phyloP scores from a whole-genome alignment of 768 basidiomycete genomes.

The Mycena filopes region DNA sequence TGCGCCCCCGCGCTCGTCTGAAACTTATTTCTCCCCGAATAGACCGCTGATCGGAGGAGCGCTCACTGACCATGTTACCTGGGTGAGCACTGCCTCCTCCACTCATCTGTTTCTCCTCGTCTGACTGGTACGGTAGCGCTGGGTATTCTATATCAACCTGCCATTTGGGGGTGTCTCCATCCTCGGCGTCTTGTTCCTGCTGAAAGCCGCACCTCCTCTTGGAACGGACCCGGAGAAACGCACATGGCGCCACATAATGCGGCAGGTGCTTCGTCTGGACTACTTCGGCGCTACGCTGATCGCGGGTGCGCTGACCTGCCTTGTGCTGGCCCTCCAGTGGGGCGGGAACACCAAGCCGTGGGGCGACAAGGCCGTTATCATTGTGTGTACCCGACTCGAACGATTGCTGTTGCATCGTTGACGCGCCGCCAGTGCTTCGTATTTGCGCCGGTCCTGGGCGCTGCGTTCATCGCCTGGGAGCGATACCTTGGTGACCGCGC shows the following conservation, averaged over 20 bases:
- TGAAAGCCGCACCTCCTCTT: slow-evolving; percentile 25
- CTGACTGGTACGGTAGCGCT: slow-evolving; percentile 1
- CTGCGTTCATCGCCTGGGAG: slow-evolving; percentile 17
- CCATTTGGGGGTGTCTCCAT: slow-evolving; percentile 33
- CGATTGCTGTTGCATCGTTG: neutral
- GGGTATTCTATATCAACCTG: slow-evolving; percentile 26
- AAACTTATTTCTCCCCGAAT: too few species aligned
- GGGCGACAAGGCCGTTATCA: slow-evolving; percentile 36
- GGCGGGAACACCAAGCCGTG: slow-evolving; percentile 56
- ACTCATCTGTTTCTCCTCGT: neutral
- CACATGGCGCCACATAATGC: slow-evolving; percentile 20
- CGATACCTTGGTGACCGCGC: slow-evolving; percentile 5
- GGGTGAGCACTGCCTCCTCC: too few species aligned
- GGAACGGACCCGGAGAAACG: slow-evolving; percentile 27
- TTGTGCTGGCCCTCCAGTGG: slow-evolving; percentile 56
- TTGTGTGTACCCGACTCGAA: too few species aligned
- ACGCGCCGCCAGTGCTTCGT: slow-evolving; percentile 4
- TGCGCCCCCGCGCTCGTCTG: too few species aligned
- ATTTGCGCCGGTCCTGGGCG: neutral
- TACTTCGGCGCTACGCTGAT: slow-evolving; percentile 50
- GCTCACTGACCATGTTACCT: slow-evolving; percentile 40
- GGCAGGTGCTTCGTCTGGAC: slow-evolving; percentile 41
- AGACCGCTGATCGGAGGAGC: slow-evolving; percentile 42
- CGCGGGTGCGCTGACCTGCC: slow-evolving; percentile 45
- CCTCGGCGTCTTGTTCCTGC: slow-evolving; percentile 17